Evolutionary conservation across 225 moss, liverwort and hornwort species (phyloP), one percentile per base, ranked within the genome.

Genomic region (Antitrichia curtipendula): DNA sequence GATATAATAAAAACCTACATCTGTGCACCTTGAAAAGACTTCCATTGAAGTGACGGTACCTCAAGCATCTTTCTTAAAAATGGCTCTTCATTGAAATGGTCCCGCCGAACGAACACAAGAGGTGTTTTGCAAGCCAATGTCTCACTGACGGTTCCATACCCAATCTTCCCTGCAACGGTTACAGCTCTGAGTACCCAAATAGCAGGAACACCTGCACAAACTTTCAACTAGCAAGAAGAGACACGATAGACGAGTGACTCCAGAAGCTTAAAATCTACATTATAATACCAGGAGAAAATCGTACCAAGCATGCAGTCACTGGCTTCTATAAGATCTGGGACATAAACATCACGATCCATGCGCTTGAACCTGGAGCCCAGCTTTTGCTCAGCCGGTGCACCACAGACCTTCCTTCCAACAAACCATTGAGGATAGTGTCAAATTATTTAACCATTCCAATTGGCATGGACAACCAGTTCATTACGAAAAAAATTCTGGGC

Each of bases 291-390:
- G 69, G 50, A 74, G 36, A 69, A 82, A 52, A 83, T 49, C 93
- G 81, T 88, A 95, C 96, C 97, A 84, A 97, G 93, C 95, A 97
- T 96, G 93, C 97, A 96, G 88, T 97, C 97, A 94, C 97, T 98
- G 58, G 95, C 96, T 75, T 91, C 96, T 86, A 96, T 94, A 72
- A 96, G 94, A 91, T 98, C 95, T 83, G 97, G 97, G 68, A 95
- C 91, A 86, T 96, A 98, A 71, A 86, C 87, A 88, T 98, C 95
- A 84, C 94, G 92, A 78, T 96, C 91, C 94, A 96, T 92, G 36
- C 96, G 97, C 70, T 89, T 89, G 83, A 96, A 98, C 61, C 90
- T 96, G 68, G 95, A 92, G 78, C 85, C 96, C 75, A 96, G 92
- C 68, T 92, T 88, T 92, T 95, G 96, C 54, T 92, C 92, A 77